Evolutionary conservation across 2,329 filamentous ascomycete species (phyloP), one percentile per base, ranked within the genome.

Genomic region (Ophiostoma fasciatum): DNA sequence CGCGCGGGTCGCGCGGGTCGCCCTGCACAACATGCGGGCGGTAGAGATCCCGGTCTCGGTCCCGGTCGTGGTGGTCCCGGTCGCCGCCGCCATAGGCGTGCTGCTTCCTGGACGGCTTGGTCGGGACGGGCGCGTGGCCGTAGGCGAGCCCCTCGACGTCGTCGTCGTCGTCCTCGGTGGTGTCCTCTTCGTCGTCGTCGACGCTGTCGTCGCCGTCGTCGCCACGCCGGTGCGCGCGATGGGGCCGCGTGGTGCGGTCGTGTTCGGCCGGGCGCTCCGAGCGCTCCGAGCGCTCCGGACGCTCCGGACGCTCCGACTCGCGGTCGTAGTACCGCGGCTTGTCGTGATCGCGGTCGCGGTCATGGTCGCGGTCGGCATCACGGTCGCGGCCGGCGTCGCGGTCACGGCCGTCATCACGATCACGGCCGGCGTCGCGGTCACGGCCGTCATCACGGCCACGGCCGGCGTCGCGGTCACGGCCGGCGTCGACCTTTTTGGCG

Each of bases 131-230:
- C 18, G 42, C 35, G 42, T 47, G 53, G 21, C 68, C 68, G 42
- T 73, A 73, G 4, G 66, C 66, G 9, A 72, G 52, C 38, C 67
- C 61, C 4, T 39, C 35, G 11, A 42, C 41, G n/a, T 39, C 38
- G 27, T 35, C 32, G n/a, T 28, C 26, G 13, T 66, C 18, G 8
- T 42, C 41, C 14, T 33, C 25, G 20, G 18, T 30, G n/a, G 15
- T 33, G 25, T 45, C 34, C 35, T 29, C 42, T 38, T 33, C 30
- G 19, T 31, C 36, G 19, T 31, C 36, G 12, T 42, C 35, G 40
- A 21, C 40, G 41, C 30, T 36, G 28, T 22, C 28, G 28, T 43
- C 36, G 42, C 45, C 36, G 43, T 46, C 35, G 45, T 37, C n/a
- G n/a, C n/a, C n/a, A n/a, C n/a, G 21, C 22, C 12, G 11, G 35